Conservation (phyloP, 345 rosid species). For the Salix arbutifolia region DNA sequence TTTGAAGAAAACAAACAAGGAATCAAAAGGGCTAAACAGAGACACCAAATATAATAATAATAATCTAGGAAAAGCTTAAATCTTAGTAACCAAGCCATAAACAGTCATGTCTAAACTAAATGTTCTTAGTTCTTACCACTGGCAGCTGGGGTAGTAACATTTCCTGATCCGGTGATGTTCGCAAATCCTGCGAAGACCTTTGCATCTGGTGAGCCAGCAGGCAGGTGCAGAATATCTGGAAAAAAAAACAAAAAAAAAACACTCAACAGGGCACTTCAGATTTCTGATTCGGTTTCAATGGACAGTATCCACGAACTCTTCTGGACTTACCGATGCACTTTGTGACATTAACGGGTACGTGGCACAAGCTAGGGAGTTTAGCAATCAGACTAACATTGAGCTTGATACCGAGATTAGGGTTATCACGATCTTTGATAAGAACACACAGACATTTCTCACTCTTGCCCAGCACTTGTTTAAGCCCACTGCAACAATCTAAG, state of each 20-base stretch:
- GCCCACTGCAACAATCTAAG: constrained; percentile 66
- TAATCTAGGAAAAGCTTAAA: too few species aligned
- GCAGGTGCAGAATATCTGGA: constrained; percentile 57
- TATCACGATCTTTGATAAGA: constrained; percentile 58
- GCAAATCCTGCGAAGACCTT: constrained; percentile 54
- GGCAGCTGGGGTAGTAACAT: constrained; percentile 22
- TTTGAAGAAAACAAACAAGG: background rate
- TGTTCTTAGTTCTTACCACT: constrained; percentile 26
- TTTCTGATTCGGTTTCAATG: background rate
- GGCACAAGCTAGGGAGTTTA: constrained; percentile 55
- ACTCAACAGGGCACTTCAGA: background rate
- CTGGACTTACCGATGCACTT: constrained; percentile 50
- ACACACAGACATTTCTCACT: constrained; percentile 73
- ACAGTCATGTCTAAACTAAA: background rate
- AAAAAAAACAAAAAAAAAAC: background rate
- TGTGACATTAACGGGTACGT: constrained; percentile 44
- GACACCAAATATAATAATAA: background rate
- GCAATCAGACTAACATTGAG: constrained; percentile 60
- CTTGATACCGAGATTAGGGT: constrained; percentile 68
- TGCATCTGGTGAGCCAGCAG: constrained; percentile 63
- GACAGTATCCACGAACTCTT: too few species aligned
- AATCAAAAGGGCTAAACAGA: background rate
- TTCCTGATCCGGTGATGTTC: constrained; percentile 27
- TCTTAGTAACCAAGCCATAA: background rate
- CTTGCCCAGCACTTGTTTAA: constrained; percentile 49